Evolutionary conservation across 2,329 filamentous ascomycete genomes (phyloP).

Genomic region (Rutstroemia sydowiana): DNA sequence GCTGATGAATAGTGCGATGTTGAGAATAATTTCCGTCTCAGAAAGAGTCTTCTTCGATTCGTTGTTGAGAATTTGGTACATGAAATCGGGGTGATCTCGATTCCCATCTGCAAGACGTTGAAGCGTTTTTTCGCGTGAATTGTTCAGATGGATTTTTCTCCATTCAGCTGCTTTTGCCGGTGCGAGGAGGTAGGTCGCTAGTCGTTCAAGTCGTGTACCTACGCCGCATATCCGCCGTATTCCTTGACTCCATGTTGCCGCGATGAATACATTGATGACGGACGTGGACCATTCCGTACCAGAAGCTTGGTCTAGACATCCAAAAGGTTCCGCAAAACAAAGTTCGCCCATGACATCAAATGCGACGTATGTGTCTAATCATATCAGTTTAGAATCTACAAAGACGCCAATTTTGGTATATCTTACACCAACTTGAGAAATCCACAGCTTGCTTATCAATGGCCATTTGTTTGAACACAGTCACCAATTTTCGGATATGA

Average conservation of each 20-base stretch:
- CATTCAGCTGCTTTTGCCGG: slow-evolving; percentile 5
- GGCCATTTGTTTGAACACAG: not conserved
- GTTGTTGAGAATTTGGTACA: slow-evolving; percentile 23
- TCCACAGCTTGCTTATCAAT: not conserved
- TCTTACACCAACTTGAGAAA: not conserved
- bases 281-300: slow-evolving; percentile 7
- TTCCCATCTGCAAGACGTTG: slow-evolving; percentile 2
- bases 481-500: slow-evolving; percentile 7
- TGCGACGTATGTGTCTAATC: slow-evolving; percentile 22
- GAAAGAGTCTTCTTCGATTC: slow-evolving; percentile 16
- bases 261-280: slow-evolving; percentile 8
- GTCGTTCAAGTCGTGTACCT: slow-evolving; percentile 1
- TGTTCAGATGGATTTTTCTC: slow-evolving; percentile 4
- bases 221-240: slow-evolving; percentile 5
- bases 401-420: not conserved
- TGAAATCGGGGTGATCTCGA: slow-evolving; percentile 31
- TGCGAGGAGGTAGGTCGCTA: slow-evolving; percentile 3
- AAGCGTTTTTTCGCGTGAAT: slow-evolving; percentile 4
- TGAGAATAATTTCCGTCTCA: slow-evolving; percentile 9
- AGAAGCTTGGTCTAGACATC: slow-evolving; percentile 25
- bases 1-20: slow-evolving; percentile 7
- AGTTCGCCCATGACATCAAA: slow-evolving; percentile 37
- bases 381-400: not conserved
- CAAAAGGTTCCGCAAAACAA: slow-evolving; percentile 36
- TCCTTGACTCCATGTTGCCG: slow-evolving; percentile 5